Evolutionary conservation across 495 filamentous ascomycete species (phyloP).

Genomic region (Aspergillus baeticus): DNA sequence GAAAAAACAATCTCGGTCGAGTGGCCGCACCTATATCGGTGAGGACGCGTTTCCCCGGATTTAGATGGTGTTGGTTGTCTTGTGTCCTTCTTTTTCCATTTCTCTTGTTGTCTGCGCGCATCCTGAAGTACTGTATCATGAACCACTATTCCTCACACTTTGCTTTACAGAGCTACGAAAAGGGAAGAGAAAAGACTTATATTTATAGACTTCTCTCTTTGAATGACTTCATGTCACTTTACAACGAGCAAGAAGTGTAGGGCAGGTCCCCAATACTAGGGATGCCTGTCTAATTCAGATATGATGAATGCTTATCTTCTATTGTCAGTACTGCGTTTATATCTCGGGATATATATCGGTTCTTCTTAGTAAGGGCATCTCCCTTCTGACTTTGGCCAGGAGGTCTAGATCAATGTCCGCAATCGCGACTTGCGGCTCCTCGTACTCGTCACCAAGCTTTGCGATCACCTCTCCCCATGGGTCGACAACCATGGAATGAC

Average conservation of each 20-base stretch:
- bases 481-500: conserved; percentile 81
- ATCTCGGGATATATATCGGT: conserved; percentile 64
- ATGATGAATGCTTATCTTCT: no score
- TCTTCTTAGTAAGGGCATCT: conserved; percentile 63
- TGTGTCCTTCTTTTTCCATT: conserved; percentile 30
- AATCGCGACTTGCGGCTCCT: conserved; percentile 51
- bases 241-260: not conserved
- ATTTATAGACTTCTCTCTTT: conserved; percentile 3
- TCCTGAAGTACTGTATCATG: conserved; percentile 34
- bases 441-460: conserved; percentile 52
- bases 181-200: conserved; percentile 20
- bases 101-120: conserved; percentile 31
- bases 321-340: conserved; percentile 20
- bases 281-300: not conserved
- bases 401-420: conserved; percentile 51
- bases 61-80: conserved; percentile 41
- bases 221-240: not conserved
- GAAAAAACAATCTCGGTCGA: conserved; percentile 34
- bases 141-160: conserved; percentile 26
- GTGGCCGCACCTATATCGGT: conserved; percentile 31
- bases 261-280: not conserved
- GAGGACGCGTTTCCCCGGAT: conserved; percentile 34
- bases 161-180: conserved; percentile 26
- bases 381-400: conserved; percentile 51
- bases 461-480: conserved; percentile 83